Evolutionary conservation across 2,329 filamentous ascomycete genomes (phyloP).

Genomic region (Drechslerella dactyloides): DNA sequence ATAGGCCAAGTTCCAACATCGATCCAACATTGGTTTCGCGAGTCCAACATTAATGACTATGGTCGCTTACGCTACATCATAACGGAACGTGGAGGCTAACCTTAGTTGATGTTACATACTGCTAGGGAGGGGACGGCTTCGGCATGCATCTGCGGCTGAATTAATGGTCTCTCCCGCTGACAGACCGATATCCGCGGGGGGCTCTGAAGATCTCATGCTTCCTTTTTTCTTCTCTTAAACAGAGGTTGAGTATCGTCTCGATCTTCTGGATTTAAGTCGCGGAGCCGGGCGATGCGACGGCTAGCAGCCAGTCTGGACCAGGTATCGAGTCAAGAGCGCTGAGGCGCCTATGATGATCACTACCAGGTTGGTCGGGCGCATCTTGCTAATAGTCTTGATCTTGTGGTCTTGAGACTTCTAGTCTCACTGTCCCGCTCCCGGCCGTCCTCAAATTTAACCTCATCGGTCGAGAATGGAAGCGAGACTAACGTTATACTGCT

Average conservation of each 20-base stretch:
- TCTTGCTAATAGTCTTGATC: too few relatives aligned
- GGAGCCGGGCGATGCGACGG: too few relatives aligned
- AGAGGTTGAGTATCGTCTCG: too few relatives aligned
- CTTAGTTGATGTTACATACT: conserved; percentile 1
- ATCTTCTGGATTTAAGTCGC: too few relatives aligned
- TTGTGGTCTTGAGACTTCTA: conserved; percentile 13
- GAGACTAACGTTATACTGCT: too few relatives aligned
- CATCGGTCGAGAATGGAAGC: conserved; percentile 14
- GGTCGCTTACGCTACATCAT: conserved; percentile 26
- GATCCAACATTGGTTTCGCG: conserved; percentile 4
- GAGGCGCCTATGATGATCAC: too few relatives aligned
- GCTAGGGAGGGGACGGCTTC: not conserved
- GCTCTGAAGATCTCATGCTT: too few relatives aligned
- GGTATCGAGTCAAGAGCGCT: too few relatives aligned
- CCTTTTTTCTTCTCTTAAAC: too few relatives aligned
- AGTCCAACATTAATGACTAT: conserved; percentile 13
- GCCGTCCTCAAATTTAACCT: conserved; percentile 13
- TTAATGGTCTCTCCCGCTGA: conserved; percentile 44
- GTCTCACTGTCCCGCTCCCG: conserved; percentile 37
- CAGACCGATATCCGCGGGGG: conserved; percentile 23
- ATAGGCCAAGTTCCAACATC: not conserved
- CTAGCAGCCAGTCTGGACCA: too few relatives aligned
- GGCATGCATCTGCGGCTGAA: conserved; percentile 47
- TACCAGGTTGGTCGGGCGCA: too few relatives aligned
- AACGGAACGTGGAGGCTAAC: conserved; percentile 13